Evolutionary conservation across 23 red algal genomes (phyloP), one percentile per base, ranked within the genome.

Genomic region (Gracilaria domingensis): DNA sequence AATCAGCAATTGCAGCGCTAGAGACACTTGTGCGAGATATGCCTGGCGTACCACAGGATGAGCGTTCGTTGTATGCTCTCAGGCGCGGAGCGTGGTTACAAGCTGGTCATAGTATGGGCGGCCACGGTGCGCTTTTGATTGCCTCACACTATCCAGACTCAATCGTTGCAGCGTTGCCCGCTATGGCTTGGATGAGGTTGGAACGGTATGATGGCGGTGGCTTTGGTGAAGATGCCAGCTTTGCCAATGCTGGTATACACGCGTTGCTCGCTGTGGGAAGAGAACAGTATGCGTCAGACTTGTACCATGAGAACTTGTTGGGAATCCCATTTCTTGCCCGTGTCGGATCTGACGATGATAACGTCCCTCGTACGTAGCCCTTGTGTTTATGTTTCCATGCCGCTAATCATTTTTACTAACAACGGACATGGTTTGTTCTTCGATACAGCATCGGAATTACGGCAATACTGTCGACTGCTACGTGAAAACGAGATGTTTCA

Each of bases 61-160:
- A 90, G 35, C 57, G 42, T 37, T 30, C 56, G 53, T 29, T 18
- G 40, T 90, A 74, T 35, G 59, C 34, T 1, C 34, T 81, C 0
- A 12, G 75, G 50, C 53, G 24, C 17, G 87, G 61, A n/a, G 53
- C 23, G 34, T 90, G 87, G 87, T 79, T 90, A 45, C 87, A 90
- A 66, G 74, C 73, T 51, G 87, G 87, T 12, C 87, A 90, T 81
- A 90, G 87, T 45, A 90, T 90, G 87, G 87, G 87, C 59, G 87
- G 87, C 20, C 87, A 90, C 60, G 87, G 87, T 12, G 87, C 87
- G 28, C 74, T 90, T 21, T 69, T 81, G 30, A 48, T 90, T 42
- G 60, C 65, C 20, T 77, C 87, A 38, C 87, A 90, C 33, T 90
- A 80, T 69, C 54, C 74, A 30, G 87, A 90, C 33, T 62, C 36